A percentile compares a stretch with the other conserved stretches of the same genome.
Evolutionary conservation across 2,329 filamentous ascomycete species (phyloP).

Genomic region (Exophiala lecanii-corni): DNA sequence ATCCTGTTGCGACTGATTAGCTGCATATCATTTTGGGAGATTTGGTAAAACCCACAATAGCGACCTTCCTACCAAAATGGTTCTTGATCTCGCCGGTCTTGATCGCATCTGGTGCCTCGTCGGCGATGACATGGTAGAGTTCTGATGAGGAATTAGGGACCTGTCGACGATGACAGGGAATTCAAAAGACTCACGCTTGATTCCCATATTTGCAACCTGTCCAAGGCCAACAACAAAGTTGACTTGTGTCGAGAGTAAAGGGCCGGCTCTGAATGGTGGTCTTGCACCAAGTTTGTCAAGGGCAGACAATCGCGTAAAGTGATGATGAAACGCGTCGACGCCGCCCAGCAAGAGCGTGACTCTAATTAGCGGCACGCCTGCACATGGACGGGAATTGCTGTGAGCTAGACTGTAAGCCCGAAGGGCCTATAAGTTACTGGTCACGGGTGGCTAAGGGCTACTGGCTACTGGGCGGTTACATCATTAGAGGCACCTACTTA

Average conservation of each 20-base stretch:
- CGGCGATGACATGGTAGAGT: conserved; percentile 76
- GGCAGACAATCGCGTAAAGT: conserved; percentile 1
- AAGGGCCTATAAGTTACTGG: too few relatives aligned
- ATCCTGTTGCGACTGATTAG: conserved; percentile 34
- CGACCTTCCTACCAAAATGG: conserved; percentile 96
- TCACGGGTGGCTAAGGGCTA: too few relatives aligned
- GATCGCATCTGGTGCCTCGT: conserved; percentile 90
- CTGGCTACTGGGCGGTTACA: too few relatives aligned
- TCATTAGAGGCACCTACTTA: too few relatives aligned
- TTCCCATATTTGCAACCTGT: conserved; percentile 40
- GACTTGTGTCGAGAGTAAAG: too few relatives aligned
- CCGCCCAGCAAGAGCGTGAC: too few relatives aligned
- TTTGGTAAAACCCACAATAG: conserved; percentile 65
- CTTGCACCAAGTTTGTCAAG: too few relatives aligned
- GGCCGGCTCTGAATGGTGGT: too few relatives aligned
- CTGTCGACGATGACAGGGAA: conserved; percentile 8
- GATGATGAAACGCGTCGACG: not conserved
- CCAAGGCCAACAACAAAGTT: too few relatives aligned
- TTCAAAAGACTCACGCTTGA: conserved; percentile 44
- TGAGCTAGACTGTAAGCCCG: too few relatives aligned
- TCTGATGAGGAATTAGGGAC: conserved; percentile 37
- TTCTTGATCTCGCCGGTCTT: conserved; percentile 98
- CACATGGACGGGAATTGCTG: too few relatives aligned
- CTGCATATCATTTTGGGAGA: not conserved
- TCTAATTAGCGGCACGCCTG: too few relatives aligned